Evolutionary conservation across 2,329 filamentous ascomycete genomes (phyloP), one percentile per base, ranked within the genome.

Genomic region (Venturia effusa): DNA sequence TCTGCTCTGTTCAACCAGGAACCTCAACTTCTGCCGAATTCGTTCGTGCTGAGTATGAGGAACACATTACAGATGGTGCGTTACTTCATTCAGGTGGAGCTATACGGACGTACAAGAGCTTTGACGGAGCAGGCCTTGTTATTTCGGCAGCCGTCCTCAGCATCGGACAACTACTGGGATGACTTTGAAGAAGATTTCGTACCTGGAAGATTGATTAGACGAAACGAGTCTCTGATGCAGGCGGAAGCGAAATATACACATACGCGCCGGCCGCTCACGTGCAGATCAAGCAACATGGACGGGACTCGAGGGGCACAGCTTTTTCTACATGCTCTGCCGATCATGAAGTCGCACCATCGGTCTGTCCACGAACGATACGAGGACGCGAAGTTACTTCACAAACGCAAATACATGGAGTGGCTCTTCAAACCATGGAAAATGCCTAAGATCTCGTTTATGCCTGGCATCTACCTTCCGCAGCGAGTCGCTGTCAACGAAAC

Each of bases 51-150:
- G n/a, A 34, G 45, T 39, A 39, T 48, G 24, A 57, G 61, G 24
- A 63, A 63, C 19, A 51, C 40, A 4, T 19, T 63, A 3, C 61
- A 63, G 34, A 55, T 39, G 32, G 51, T 63, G 45, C 61, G 61
- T 17, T 63, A 63, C 34, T 40, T 59, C 11, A 57, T 63, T 37
- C 40, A 63, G 22, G 61, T 63, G n/a, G 61, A 63, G 51, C 13
- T 63, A 39, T 43, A 63, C 24, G 61, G 61, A 54, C 45, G 61
- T 22, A 55, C 32, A 41, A 45, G 45, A 19, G 61, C 61, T 22
- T 8, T 32, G 17, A 39, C 40, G 17, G 61, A 63, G 48, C 41
- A 63, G 22, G 34, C 17, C 2, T 27, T 63, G 27, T 48, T 63
- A 5, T 63, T 63, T 32, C 61, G 51, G 34, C 61, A 63, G 22